Evolutionary conservation across 2,329 filamentous ascomycete genomes (phyloP).

Genomic region (Aspergillus quadrilineatus): DNA sequence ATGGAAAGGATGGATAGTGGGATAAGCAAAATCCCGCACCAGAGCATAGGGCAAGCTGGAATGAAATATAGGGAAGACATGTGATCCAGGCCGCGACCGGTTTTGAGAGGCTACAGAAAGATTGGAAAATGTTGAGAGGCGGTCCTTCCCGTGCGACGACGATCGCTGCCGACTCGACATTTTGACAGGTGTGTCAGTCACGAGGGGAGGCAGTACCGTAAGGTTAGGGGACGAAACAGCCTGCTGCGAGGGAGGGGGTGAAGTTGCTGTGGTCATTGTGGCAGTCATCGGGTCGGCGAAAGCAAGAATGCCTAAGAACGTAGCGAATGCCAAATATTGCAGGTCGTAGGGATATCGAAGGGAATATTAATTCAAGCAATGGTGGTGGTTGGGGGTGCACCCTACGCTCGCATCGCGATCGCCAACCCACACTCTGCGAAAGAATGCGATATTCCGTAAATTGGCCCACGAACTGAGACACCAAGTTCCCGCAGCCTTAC

Average conservation of each 20-base stretch:
- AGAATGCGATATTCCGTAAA: background rate
- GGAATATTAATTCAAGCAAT: constrained; percentile 21
- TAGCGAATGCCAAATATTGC: constrained; percentile 10
- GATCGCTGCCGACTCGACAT: constrained; percentile 64
- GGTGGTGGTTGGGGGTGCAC: constrained; percentile 21
- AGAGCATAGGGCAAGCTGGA: constrained; percentile 84
- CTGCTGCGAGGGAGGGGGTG: constrained; percentile 30
- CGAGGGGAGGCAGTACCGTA: constrained; percentile 47
- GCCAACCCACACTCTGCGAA: constrained; percentile 21
- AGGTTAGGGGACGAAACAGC: constrained; percentile 28
- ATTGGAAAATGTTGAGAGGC: constrained; percentile 80
- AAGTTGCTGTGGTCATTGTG: constrained; percentile 40
- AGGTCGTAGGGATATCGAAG: constrained; percentile 13
- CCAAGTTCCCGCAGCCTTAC: constrained; percentile 5
- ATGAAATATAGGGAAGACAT: constrained; percentile 77
- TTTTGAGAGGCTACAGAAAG: constrained; percentile 57
- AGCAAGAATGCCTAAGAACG: constrained; percentile 9
- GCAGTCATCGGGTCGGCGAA: constrained; percentile 27
- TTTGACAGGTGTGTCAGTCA: constrained; percentile 54
- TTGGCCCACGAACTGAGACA: background rate
- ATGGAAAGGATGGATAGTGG: constrained; percentile 77
- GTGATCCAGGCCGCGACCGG: constrained; percentile 76
- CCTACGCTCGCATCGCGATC: constrained; percentile 39
- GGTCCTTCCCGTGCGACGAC: constrained; percentile 76
- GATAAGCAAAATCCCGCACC: constrained; percentile 95